Evolutionary conservation across 2,329 filamentous ascomycete genomes (phyloP).

Genomic region (Trichoderma atrobrunneum): DNA sequence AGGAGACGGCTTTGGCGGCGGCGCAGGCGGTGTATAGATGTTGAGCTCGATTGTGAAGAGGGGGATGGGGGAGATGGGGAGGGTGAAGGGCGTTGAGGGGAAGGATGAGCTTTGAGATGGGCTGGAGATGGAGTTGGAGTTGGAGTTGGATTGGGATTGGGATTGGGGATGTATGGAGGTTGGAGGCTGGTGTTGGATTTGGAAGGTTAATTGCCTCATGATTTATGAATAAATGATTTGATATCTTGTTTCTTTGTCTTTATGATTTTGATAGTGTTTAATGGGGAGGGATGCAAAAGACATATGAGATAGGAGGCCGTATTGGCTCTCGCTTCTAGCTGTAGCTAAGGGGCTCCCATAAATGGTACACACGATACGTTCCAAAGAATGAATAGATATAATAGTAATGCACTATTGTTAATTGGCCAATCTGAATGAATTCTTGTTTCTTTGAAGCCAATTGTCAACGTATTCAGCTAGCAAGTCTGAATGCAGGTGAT

Average conservation of each 20-base stretch:
- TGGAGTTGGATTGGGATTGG: neutral
- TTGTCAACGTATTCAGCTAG: neutral
- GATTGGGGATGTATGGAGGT: neutral
- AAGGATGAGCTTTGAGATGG: slow-evolving; percentile 40
- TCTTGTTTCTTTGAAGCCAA: neutral
- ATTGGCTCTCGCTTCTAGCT: neutral
- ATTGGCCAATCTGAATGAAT: accelerated
- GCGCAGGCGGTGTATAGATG: slow-evolving; percentile 84
- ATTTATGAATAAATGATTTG: neutral
- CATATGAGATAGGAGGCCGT: neutral
- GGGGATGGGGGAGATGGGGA: slow-evolving; percentile 39
- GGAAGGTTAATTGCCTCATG: neutral
- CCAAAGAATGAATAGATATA: neutral
- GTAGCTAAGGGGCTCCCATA: neutral
- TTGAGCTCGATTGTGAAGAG: slow-evolving; percentile 70
- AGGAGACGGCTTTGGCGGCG: slow-evolving; percentile 78
- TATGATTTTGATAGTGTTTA: neutral
- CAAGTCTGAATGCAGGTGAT: neutral
- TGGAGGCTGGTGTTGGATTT: neutral
- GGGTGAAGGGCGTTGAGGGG: slow-evolving; percentile 30
- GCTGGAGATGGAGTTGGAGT: neutral
- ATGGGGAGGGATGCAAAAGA: neutral
- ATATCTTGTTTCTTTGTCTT: neutral
- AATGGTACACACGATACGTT: neutral
- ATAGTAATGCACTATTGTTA: neutral